Conservation (phyloP, 306 rosid genomes). For the Geum urbanum region DNA sequence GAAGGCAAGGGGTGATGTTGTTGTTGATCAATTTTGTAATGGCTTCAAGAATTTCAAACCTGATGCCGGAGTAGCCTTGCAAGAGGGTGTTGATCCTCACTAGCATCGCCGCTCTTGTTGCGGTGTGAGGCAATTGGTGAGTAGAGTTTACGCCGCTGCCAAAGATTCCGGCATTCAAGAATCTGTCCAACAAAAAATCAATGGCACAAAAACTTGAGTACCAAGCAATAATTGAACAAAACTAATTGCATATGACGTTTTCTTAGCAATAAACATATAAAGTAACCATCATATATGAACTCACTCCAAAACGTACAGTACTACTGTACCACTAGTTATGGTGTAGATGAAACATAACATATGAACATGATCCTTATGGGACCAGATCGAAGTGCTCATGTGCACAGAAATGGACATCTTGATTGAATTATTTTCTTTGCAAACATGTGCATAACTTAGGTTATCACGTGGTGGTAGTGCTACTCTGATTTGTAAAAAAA, state of each 20-base stretch:
- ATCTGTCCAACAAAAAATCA: conserved; percentile 38
- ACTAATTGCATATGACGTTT: neutral
- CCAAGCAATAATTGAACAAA: neutral
- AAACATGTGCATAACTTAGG: neutral
- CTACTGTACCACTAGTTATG: too few relatives aligned
- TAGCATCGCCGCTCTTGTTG: conserved; percentile 85
- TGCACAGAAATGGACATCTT: neutral
- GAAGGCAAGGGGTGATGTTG: conserved; percentile 74
- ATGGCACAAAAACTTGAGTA: neutral
- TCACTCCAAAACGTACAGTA: neutral
- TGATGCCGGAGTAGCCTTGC: conserved; percentile 86
- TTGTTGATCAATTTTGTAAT: conserved; percentile 63
- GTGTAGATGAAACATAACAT: too few relatives aligned
- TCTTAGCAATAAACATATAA: too few relatives aligned
- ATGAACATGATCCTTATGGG: neutral
- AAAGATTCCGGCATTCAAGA: conserved; percentile 85
- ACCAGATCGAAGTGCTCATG: neutral
- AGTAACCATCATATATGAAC: too few relatives aligned
- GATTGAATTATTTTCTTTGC: neutral
- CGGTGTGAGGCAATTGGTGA: conserved; percentile 60
- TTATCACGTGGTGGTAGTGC: neutral
- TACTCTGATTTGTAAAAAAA: neutral
- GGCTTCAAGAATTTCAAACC: conserved; percentile 82
- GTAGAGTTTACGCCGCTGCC: conserved; percentile 54
- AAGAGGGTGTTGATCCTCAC: conserved; percentile 90